Evolutionary conservation across 805 yeast genomes (phyloP).

Genomic region (Wickerhamiella cacticola): DNA sequence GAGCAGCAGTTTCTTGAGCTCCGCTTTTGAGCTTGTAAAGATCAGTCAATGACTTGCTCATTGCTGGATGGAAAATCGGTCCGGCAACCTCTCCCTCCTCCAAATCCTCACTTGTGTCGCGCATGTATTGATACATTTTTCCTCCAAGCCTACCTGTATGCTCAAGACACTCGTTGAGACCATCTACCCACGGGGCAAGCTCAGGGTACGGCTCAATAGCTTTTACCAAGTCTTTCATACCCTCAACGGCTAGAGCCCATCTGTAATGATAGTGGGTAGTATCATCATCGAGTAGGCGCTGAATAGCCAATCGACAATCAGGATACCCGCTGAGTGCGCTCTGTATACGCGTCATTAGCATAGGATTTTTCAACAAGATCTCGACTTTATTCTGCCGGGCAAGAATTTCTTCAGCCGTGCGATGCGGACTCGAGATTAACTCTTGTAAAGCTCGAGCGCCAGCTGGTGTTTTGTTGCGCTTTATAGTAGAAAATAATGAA

Average conservation of each 20-base stretch:
- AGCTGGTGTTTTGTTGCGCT: slow-evolving; percentile 6
- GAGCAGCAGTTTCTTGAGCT: not conserved
- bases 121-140: not conserved
- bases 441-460: slow-evolving; percentile 59
- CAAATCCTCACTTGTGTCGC: no score
- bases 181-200: not conserved
- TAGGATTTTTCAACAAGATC: not conserved
- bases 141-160: not conserved
- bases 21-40: not conserved
- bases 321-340: slow-evolving; percentile 49
- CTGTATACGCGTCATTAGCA: slow-evolving; percentile 33
- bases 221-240: slow-evolving; percentile 27
- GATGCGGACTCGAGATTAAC: slow-evolving; percentile 75
- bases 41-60: not conserved
- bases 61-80: slow-evolving; percentile 1
- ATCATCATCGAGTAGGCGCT: slow-evolving; percentile 33
- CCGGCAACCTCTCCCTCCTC: not conserved
- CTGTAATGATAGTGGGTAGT: slow-evolving; percentile 35
- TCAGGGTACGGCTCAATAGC: not conserved
- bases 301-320: slow-evolving; percentile 31
- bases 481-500: not conserved
- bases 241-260: slow-evolving; percentile 33
- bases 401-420: slow-evolving; percentile 43
- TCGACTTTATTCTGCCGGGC: slow-evolving; percentile 43
- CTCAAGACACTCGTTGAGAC: not conserved